These are phyloP conservation scores for Phytomonas sp. DNA, from an alignment of 208 protist species.

Conservation along the genomic window DNA sequence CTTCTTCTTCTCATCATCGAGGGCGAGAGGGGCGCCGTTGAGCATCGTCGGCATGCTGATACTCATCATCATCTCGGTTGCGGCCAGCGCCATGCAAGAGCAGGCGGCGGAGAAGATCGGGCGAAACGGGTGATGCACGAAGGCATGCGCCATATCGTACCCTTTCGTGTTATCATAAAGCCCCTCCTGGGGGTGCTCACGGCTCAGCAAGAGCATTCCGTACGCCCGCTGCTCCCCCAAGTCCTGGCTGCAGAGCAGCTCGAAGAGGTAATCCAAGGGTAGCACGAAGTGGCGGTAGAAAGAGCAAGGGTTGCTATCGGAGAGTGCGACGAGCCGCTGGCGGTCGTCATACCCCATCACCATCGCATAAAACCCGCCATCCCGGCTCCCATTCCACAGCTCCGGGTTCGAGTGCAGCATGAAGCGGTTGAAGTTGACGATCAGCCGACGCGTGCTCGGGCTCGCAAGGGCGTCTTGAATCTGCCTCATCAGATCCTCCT, in stretches of 20 bases:
- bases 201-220: constrained; percentile 60
- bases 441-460: constrained; percentile 39
- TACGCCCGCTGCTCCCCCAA: constrained; percentile 39
- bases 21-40: constrained; percentile 28
- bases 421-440: constrained; percentile 70
- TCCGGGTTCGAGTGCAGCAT: constrained; percentile 33
- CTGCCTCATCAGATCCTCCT: constrained; percentile 35
- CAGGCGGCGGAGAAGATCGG: constrained; percentile 71
- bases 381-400: constrained; percentile 72
- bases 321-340: constrained; percentile 55
- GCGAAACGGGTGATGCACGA: constrained; percentile 87
- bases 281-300: constrained; percentile 70
- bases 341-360: constrained; percentile 63
- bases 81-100: constrained; percentile 74
- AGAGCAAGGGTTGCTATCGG: constrained; percentile 45
- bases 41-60: constrained; percentile 34
- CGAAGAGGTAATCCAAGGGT: constrained; percentile 54
- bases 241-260: constrained; percentile 48
- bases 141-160: constrained; percentile 74
- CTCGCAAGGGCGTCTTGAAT: constrained; percentile 41
- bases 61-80: constrained; percentile 79
- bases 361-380: constrained; percentile 71
- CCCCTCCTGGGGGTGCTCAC: constrained; percentile 31
- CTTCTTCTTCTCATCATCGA: constrained; percentile 35
- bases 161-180: constrained; percentile 64